Evolutionary conservation across 306 rosid genomes (phyloP).

Genomic region (Amphicarpaea edgeworthii): DNA sequence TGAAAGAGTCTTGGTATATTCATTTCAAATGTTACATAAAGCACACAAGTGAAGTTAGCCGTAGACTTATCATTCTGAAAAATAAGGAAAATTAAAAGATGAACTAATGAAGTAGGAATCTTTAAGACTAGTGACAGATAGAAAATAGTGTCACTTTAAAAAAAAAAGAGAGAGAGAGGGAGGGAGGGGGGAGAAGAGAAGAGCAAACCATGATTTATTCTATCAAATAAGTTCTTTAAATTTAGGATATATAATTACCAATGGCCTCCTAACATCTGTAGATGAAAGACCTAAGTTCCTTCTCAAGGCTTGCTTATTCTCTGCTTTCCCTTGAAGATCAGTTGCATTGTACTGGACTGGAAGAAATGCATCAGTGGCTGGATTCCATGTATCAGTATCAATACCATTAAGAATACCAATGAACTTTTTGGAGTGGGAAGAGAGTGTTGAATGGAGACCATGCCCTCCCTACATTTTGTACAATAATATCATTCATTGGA

Average conservation of each 20-base stretch:
- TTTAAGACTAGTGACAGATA: slow-evolving; percentile 1
- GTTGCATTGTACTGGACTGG: slow-evolving; percentile 79
- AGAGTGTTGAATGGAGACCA: slow-evolving; percentile 89
- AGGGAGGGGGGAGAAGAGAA: no score
- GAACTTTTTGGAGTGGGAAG: slow-evolving; percentile 83
- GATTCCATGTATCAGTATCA: slow-evolving; percentile 94
- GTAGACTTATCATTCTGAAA: background rate
- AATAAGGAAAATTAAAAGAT: background rate
- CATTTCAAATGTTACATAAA: slow-evolving; percentile 13
- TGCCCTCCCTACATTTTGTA: slow-evolving; percentile 76
- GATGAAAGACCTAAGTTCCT: slow-evolving; percentile 78
- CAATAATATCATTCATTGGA: slow-evolving; percentile 42
- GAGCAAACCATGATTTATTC: slow-evolving; percentile 26
- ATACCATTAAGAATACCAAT: slow-evolving; percentile 92
- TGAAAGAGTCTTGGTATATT: background rate
- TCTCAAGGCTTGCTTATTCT: slow-evolving; percentile 85
- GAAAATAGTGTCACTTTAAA: slow-evolving; percentile 2
- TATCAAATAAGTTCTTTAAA: slow-evolving; percentile 21
- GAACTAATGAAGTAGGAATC: slow-evolving; percentile 19
- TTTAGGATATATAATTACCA: slow-evolving; percentile 68
- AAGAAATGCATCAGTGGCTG: slow-evolving; percentile 76
- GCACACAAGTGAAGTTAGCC: background rate
- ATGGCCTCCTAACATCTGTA: slow-evolving; percentile 69
- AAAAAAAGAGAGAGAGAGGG: background rate
- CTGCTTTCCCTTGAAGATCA: slow-evolving; percentile 86